Percentiles rank a stretch among this genome's conserved stretches.
Conservation (phyloP, 176 grass and related monocot genomes). For the Musa troglodytarum region DNA sequence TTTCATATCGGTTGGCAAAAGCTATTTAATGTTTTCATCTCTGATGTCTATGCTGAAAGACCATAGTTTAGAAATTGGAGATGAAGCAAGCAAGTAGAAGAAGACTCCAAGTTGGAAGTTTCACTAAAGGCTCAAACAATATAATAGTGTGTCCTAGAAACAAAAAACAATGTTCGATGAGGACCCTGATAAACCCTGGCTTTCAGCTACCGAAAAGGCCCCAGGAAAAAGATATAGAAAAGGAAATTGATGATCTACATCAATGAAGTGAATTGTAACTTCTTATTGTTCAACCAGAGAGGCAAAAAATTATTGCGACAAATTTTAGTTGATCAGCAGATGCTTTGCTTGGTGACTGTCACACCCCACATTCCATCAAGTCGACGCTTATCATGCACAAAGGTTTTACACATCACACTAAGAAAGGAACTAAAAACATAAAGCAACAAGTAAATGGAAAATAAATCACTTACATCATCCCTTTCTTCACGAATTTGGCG, state of each 20-base stretch:
- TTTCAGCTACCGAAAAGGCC: neutral
- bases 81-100: neutral
- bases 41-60: neutral
- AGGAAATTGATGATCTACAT: no score
- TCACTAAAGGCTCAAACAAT: neutral
- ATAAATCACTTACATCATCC: constrained; percentile 64
- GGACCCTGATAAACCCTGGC: neutral
- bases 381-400: no score
- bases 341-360: no score
- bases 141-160: neutral
- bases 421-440: neutral
- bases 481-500: constrained; percentile 60
- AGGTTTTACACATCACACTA: neutral
- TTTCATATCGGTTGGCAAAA: neutral
- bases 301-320: no score
- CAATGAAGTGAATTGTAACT: no score
- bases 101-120: neutral
- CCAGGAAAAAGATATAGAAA: no score
- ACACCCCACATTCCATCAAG: no score
- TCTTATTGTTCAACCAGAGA: no score
- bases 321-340: no score
- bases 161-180: neutral
- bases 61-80: neutral
- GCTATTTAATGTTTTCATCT: neutral
- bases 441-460: neutral